These are phyloP conservation scores for Fremontodendron californicum DNA, from an alignment of 345 rosid genomes.

Conservation along the genomic window DNA sequence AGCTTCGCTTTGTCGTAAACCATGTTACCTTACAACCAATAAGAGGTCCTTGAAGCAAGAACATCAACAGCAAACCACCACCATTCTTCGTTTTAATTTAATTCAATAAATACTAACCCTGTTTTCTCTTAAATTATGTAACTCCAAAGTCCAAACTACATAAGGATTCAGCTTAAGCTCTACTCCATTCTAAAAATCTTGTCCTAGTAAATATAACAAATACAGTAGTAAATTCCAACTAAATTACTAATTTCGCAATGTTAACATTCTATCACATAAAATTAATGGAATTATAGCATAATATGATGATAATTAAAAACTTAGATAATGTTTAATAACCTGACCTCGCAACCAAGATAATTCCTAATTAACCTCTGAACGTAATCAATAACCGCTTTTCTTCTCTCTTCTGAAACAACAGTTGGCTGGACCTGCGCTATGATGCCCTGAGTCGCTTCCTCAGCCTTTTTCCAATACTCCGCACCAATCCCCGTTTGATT, in stretches of 20 bases:
- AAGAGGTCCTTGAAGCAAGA: not conserved
- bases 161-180: not conserved
- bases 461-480: slow-evolving; percentile 53
- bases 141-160: slow-evolving; percentile 2
- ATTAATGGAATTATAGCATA: not conserved
- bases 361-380: slow-evolving; percentile 50
- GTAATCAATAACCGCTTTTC: slow-evolving; percentile 62
- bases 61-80: not conserved
- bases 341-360: slow-evolving; percentile 59
- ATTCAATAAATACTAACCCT: not conserved
- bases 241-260: not conserved
- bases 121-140: not conserved
- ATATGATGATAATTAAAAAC: not conserved
- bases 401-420: slow-evolving; percentile 57
- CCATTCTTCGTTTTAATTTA: not conserved
- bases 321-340: not conserved
- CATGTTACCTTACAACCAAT: not conserved
- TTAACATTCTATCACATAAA: not conserved
- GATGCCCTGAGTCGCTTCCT: slow-evolving; percentile 60
- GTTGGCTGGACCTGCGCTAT: slow-evolving; percentile 69
- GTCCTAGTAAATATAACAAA: not conserved
- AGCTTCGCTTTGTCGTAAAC: not conserved
- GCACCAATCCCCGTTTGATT: slow-evolving; percentile 32
- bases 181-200: not conserved
- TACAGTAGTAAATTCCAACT: not conserved